These are phyloP conservation scores for Kluyveromyces aestuarii DNA, from an alignment of 805 yeast species.

Conservation along the genomic window DNA sequence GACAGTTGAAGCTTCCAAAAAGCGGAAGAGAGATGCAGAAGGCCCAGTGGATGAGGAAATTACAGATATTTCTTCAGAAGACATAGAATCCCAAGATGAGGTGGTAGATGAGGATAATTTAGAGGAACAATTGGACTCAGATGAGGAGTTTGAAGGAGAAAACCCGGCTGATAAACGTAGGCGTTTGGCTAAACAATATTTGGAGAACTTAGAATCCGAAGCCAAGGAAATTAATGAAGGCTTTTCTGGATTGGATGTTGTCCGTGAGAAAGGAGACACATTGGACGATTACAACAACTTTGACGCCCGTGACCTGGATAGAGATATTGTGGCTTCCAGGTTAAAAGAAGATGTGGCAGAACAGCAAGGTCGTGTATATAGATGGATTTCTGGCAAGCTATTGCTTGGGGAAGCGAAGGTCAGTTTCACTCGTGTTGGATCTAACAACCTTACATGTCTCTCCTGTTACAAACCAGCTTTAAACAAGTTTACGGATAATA, in stretches of 20 bases:
- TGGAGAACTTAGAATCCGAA: constrained; percentile 65
- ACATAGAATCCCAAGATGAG: constrained; percentile 37
- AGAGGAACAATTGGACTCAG: constrained; percentile 44
- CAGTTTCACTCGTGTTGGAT: constrained; percentile 48
- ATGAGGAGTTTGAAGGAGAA: constrained; percentile 67
- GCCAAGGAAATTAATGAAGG: constrained; percentile 32
- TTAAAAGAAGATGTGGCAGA: constrained; percentile 86
- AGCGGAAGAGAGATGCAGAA: constrained; percentile 18
- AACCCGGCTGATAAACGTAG: constrained; percentile 90
- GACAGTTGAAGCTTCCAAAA: constrained; percentile 4
- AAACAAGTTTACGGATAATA: constrained; percentile 21
- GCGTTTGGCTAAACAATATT: constrained; percentile 85
- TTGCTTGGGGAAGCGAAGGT: constrained; percentile 33
- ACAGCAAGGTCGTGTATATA: constrained; percentile 73
- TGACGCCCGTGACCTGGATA: constrained; percentile 86
- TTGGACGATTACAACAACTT: constrained; percentile 41
- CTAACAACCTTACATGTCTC: constrained; percentile 42
- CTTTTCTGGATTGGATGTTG: constrained; percentile 7
- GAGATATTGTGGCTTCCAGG: constrained; percentile 73
- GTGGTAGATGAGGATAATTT: constrained; percentile 29
- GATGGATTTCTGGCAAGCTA: constrained; percentile 48
- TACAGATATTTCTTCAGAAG: constrained; percentile 42
- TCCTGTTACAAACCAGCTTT: constrained; percentile 30
- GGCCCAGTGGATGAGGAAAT: constrained; percentile 43
- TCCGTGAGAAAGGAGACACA: constrained; percentile 12